Evolutionary conservation across 2,329 filamentous ascomycete genomes (phyloP), one percentile per base, ranked within the genome.

Genomic region (Sporothrix pallida): DNA sequence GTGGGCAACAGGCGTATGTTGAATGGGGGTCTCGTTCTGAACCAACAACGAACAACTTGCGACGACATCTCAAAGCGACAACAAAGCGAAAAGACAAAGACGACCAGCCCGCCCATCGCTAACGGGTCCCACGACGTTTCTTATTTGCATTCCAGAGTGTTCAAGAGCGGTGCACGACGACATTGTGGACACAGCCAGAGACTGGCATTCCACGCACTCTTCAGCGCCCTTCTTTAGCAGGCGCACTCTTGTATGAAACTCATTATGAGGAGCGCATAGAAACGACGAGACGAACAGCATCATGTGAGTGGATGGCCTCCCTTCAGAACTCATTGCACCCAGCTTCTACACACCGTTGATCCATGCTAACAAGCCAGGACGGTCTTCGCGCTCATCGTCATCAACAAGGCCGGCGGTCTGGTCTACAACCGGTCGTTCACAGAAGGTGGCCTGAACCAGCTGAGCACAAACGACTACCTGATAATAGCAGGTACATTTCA

Each of bases 401-500:
- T 99, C 86, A 98, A 98, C 87, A 99, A 99, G 88, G 95, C 96
- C 77, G 96, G 95, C 75, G 96, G 96, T 79, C 88, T 99, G 72
- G 91, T 99, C 83, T 99, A 97, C 87, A 95, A 98, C 84, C 93
- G 94, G 78, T 93, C 94, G 80, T 98, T 99, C 82, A 91, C 95
- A 79, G 90, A 95, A 60, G 92, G 90, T 75, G 93, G 89, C 63
- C 88, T 99, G 74, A 93, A 93, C 82, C 94, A 95, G 81, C 91
- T 99, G 78, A 93, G 90, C 78, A 95, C 93, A 78, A 99, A 99
- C 82, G 96, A 99, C 86, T 97, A 97, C 81, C 92, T 99, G 46
- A 95, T 98, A 78, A 90, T 99, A 42, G 96, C 96, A 7, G 96
- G 96, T 74, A 99, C 96, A 72, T 99, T 99, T 82, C 96, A 99